Evolutionary conservation across 768 basidiomycete species (phyloP).

Genomic region (Asterophora parasitica): DNA sequence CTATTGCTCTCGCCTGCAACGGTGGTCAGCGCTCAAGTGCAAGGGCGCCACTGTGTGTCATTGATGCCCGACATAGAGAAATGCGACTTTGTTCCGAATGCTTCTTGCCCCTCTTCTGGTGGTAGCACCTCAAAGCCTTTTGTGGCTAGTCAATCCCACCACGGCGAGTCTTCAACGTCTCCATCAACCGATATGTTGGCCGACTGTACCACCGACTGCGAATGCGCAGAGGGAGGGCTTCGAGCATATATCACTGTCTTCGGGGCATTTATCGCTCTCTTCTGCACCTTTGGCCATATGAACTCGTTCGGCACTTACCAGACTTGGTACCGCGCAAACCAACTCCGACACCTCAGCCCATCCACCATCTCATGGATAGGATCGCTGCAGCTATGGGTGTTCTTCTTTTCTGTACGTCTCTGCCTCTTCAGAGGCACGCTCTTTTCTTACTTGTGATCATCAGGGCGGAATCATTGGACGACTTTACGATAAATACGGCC

Average conservation of each 20-base stretch:
- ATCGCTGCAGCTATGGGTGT: constrained; percentile 61
- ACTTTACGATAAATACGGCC: constrained; percentile 57
- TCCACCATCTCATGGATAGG: constrained; percentile 71
- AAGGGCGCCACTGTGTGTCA: neutral
- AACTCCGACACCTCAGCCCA: constrained; percentile 45
- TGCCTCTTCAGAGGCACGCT: neutral
- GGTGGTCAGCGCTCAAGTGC: constrained; percentile 1
- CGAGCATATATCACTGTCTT: constrained; percentile 47
- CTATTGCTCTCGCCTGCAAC: neutral
- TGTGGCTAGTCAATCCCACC: neutral
- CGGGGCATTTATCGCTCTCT: constrained; percentile 62
- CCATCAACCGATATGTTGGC: constrained; percentile 8
- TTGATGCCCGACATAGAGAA: constrained; percentile 19
- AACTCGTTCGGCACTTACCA: constrained; percentile 72
- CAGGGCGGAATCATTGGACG: constrained; percentile 62
- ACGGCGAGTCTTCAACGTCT: constrained; percentile 1
- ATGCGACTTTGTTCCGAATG: constrained; percentile 5
- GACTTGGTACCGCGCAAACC: constrained; percentile 59
- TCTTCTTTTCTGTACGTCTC: constrained; percentile 60
- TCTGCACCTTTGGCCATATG: constrained; percentile 70
- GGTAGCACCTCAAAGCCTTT: constrained; percentile 2
- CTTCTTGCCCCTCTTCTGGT: constrained; percentile 1
- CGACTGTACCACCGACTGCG: constrained; percentile 2
- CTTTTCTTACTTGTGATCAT: constrained; percentile 1
- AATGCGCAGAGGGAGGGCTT: constrained; percentile 26